Evolutionary conservation across 2,329 filamentous ascomycete species (phyloP), one percentile per base, ranked within the genome.

Genomic region (Nemania diffusa): DNA sequence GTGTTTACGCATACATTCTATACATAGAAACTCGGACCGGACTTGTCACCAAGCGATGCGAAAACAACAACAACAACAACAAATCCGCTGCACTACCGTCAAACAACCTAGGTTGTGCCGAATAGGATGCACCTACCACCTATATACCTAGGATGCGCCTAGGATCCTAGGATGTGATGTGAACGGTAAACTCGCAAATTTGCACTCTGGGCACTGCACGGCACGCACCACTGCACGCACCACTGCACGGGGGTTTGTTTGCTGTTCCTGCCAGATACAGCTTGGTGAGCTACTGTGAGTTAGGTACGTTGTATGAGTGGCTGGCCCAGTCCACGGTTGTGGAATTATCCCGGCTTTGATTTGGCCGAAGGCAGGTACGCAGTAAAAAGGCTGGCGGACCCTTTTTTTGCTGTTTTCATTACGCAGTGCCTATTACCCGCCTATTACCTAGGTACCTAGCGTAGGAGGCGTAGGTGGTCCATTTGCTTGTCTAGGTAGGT

Each of bases 301-400:
- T n/a, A 32, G 27, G 34, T 34, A 46, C 17, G 26, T 46, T 17
- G 27, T 20, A 52, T 53, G 40, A 62, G 51, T 62, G 51, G 59
- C 59, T 62, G 51, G 40, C 32, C 27, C n/a, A 34, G 51, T 44
- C 51, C 27, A 37, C 27, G 51, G 27, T 55, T 34, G 40, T 46
- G 59, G 51, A 37, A 61, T 61, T 61, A 61, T 46, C 26, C 58
- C 37, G 22, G 48, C 37, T 46, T 46, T 52, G 58, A 34, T 34
- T 61, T 34, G 50, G 26, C 58, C 26, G 37, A n/a, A 40, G 57
- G 42, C 57, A 15, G 42, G 46, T 40, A 51, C n/a, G n/a, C n/a
- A n/a, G n/a, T 24, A 48, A 46, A 24, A 17, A 55, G 17, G 5
- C 2, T 40, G 17, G n/a, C 48, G 27, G 40, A 26, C 46, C 46